These are phyloP conservation scores for Mycena amicta DNA, from an alignment of 768 basidiomycete species.

Conservation along the genomic window DNA sequence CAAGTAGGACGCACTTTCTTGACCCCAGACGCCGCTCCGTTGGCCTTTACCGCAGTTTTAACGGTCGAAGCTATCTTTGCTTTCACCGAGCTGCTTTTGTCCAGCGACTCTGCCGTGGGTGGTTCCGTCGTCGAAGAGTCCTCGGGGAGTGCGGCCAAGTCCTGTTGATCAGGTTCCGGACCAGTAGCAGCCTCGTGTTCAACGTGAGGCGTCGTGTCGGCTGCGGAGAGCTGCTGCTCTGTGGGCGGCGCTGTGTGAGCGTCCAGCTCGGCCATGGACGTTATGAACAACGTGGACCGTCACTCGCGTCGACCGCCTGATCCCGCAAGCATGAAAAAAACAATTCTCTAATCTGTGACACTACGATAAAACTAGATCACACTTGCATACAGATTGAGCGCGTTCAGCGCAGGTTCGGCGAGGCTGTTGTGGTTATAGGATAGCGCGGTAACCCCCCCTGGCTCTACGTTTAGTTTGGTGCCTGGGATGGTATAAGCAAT, in stretches of 20 bases:
- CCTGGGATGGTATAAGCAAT: slow-evolving; percentile 39
- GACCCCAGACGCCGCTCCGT: slow-evolving; percentile 53
- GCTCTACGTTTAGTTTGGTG: slow-evolving; percentile 82
- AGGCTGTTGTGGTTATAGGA: slow-evolving; percentile 84
- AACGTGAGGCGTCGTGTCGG: slow-evolving; percentile 30
- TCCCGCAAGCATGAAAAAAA: not conserved
- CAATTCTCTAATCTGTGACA: no score
- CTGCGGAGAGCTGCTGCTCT: slow-evolving; percentile 18
- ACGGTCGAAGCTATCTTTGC: slow-evolving; percentile 42
- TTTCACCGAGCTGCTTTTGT: slow-evolving; percentile 35
- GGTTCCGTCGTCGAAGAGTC: slow-evolving; percentile 14
- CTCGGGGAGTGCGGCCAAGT: slow-evolving; percentile 25
- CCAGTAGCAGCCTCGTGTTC: slow-evolving; percentile 29
- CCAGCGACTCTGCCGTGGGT: slow-evolving; percentile 12
- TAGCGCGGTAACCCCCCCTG: slow-evolving; percentile 79
- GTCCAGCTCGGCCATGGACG: slow-evolving; percentile 22
- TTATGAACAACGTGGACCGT: not conserved
- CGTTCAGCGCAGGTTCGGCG: slow-evolving; percentile 76
- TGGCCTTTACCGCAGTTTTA: slow-evolving; percentile 46
- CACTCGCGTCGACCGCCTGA: not conserved
- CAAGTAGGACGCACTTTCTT: slow-evolving; percentile 61
- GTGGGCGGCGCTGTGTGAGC: slow-evolving; percentile 11
- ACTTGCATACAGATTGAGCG: slow-evolving; percentile 66
- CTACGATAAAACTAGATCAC: slow-evolving; percentile 31
- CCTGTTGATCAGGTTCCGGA: slow-evolving; percentile 19